phyloP scores from a whole-genome alignment of 306 rosid species.

The Vigna trinervia region DNA sequence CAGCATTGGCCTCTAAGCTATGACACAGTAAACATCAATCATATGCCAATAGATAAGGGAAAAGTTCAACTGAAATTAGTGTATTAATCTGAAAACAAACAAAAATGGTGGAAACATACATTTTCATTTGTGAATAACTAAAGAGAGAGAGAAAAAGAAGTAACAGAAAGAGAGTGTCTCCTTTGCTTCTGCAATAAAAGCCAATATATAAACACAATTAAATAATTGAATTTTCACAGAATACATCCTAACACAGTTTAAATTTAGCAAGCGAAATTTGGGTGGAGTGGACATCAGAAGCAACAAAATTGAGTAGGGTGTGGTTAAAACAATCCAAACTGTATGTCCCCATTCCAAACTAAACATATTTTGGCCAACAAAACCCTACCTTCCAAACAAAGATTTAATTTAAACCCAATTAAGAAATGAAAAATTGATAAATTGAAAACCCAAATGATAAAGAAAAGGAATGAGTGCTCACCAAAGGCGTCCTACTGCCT shows the following conservation, averaged over 20 bases:
- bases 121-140: constrained; percentile 51
- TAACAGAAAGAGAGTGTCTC: constrained; percentile 1
- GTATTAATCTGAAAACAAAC: not conserved
- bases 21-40: constrained; percentile 22
- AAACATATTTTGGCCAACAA: too few species aligned
- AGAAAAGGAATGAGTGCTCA: too few species aligned
- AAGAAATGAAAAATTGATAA: too few species aligned
- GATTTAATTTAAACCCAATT: too few species aligned
- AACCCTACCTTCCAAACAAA: too few species aligned
- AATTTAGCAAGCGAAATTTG: not conserved
- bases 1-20: constrained; percentile 68
- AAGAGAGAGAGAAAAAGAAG: constrained; percentile 7
- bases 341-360: too few species aligned
- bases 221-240: not conserved
- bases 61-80: constrained; percentile 7
- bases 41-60: not conserved
- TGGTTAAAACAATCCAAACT: not conserved
- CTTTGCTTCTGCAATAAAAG: constrained; percentile 13
- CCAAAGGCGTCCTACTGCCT: too few species aligned
- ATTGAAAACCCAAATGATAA: too few species aligned
- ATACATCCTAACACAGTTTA: not conserved
- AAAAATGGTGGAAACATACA: constrained; percentile 48
- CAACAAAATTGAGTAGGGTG: not conserved
- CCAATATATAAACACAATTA: constrained; percentile 4
- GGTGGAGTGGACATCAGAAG: not conserved